Percentiles rank a stretch among this genome's conserved stretches.
Conservation (phyloP, 1,284 basidiomycete genomes). For the Puccinia hordei region DNA sequence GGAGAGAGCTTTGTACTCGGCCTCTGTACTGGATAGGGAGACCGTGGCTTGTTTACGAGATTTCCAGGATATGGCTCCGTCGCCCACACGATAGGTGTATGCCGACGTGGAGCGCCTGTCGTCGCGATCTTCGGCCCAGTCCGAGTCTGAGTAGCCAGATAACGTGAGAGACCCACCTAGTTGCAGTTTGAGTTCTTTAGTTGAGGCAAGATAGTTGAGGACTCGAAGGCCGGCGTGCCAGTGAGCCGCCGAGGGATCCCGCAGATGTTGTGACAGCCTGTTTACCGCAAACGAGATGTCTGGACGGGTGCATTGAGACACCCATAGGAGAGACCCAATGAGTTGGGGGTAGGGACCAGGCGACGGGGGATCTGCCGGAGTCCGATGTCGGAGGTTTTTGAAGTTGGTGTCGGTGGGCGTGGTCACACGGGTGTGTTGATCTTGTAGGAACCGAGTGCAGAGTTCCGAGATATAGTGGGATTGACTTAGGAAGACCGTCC, state of each 20-base stretch:
- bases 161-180: neutral
- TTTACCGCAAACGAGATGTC: neutral
- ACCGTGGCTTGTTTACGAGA: neutral
- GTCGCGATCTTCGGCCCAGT: constrained; percentile 8
- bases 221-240: neutral
- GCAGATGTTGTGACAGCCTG: neutral
- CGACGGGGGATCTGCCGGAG: neutral
- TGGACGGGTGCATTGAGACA: neutral
- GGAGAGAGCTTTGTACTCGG: too few relatives aligned
- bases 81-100: neutral
- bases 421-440: neutral
- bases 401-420: neutral
- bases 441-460: neutral
- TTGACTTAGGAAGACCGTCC: neutral
- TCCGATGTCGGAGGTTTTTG: neutral
- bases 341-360: neutral
- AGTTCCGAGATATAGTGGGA: neutral
- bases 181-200: neutral
- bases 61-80: neutral
- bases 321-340: neutral
- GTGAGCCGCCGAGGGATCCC: constrained; percentile 8
- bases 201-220: constrained; percentile 5
- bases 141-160: constrained; percentile 10
- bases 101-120: neutral
- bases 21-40: neutral